phyloP scores from a whole-genome alignment of 179 eudicot species.

The Heliamphora ciliata region DNA sequence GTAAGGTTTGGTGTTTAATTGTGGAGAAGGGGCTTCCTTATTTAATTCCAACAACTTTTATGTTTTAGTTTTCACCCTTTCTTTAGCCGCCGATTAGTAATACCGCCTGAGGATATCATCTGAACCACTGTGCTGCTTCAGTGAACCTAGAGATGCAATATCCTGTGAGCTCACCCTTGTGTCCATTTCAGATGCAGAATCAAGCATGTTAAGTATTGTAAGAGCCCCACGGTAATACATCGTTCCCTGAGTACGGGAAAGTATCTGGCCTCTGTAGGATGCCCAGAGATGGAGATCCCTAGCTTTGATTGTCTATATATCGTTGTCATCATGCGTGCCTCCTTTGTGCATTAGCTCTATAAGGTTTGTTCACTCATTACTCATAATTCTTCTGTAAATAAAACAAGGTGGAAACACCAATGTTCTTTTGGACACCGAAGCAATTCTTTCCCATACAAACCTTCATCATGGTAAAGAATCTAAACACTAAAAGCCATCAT shows the following conservation, averaged over 20 bases:
- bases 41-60: too few species aligned
- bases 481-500: constrained; percentile 88
- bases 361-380: constrained; percentile 82
- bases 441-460: constrained; percentile 48
- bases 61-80: too few species aligned
- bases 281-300: constrained; percentile 92
- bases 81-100: too few species aligned
- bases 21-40: too few species aligned
- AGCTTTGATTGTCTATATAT: constrained; percentile 49
- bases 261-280: constrained; percentile 94
- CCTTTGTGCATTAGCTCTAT: constrained; percentile 77
- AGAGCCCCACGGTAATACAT: constrained; percentile 90
- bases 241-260: constrained; percentile 96
- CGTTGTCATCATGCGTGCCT: constrained; percentile 60
- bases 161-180: constrained; percentile 53
- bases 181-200: constrained; percentile 83
- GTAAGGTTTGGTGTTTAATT: too few species aligned
- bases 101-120: constrained; percentile 18
- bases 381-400: constrained; percentile 87
- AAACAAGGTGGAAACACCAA: constrained; percentile 75
- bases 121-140: constrained; percentile 29
- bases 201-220: constrained; percentile 81
- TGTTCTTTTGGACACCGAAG: constrained; percentile 75
- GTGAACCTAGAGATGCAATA: constrained; percentile 42
- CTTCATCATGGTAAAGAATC: constrained; percentile 95